A percentile compares a stretch with the other conserved stretches of the same genome.
These are phyloP conservation scores for Penicillium bovifimosum DNA, from an alignment of 495 filamentous ascomycete genomes.

Conservation along the genomic window DNA sequence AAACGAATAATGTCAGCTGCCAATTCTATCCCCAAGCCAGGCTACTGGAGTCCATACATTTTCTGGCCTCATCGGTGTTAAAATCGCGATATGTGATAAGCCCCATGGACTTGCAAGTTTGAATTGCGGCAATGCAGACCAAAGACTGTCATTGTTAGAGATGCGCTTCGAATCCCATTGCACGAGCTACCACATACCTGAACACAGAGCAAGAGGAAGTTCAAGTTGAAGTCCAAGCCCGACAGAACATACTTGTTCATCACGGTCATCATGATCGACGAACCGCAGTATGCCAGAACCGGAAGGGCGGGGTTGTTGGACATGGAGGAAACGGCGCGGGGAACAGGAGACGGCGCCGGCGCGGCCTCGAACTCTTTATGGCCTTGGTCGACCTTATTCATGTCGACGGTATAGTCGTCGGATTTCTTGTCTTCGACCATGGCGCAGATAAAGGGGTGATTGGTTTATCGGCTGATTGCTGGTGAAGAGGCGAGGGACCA, in stretches of 20 bases:
- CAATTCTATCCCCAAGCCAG: neutral
- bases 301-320: slow-evolving; percentile 71
- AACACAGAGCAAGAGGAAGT: slow-evolving; percentile 87
- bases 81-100: slow-evolving; percentile 88
- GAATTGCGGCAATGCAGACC: slow-evolving; percentile 86
- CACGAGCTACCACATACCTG: slow-evolving; percentile 59
- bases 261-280: slow-evolving; percentile 97
- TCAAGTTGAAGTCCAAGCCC: slow-evolving; percentile 86
- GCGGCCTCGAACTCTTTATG: slow-evolving; percentile 47
- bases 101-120: slow-evolving; percentile 74
- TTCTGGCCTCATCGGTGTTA: slow-evolving; percentile 81
- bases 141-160: slow-evolving; percentile 57
- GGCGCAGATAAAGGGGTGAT: neutral
- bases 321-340: slow-evolving; percentile 33
- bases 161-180: neutral
- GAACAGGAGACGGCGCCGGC: slow-evolving; percentile 36
- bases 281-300: slow-evolving; percentile 84
- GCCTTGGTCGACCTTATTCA: slow-evolving; percentile 61
- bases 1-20: slow-evolving; percentile 19
- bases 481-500: neutral
- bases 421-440: slow-evolving; percentile 83
- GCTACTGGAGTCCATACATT: slow-evolving; percentile 56
- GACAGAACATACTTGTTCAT: slow-evolving; percentile 99
- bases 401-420: slow-evolving; percentile 71
- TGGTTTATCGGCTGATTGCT: neutral